Evolutionary conservation across 2,329 filamentous ascomycete genomes (phyloP), one percentile per base, ranked within the genome.

Genomic region (Ophiognomonia clavigignenti-juglandacearum): DNA sequence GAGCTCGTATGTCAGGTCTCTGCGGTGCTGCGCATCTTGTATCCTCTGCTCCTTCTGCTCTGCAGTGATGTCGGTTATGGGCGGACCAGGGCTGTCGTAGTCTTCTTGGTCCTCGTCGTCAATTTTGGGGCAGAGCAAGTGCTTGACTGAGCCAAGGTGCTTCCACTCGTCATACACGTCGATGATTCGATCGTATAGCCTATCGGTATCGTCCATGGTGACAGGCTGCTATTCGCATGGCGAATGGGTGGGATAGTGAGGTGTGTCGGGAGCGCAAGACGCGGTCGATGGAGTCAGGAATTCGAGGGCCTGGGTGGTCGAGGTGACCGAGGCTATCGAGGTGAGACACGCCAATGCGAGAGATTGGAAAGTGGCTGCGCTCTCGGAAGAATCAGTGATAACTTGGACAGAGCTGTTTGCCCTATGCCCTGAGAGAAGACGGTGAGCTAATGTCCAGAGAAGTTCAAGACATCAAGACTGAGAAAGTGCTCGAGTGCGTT

Each of bases 71-170:
- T 70, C 72, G 13, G 69, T 65, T 14, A 76, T 73, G 3, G 68
- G 66, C 5, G 66, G 61, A 36, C 69, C 62, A 4, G 67, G 68
- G 51, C 82, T 74, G 19, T 83, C 74, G 64, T 88, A 88, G 57
- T 83, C 75, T 53, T 80, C 76, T 18, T 64, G 63, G 52, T 89
- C 86, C 2, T 85, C 77, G 39, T 82, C 76, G 55, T 72, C 67
- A 47, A 79, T 64, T 51, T 78, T 80, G 2, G 86, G 83, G 52
- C 86, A 90, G 50, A 88, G 77, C 43, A 88, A 71, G 58, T 90
- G 86, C 20, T 72, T 66, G 13, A 75, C 65, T n/a, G 62, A 35
- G 3, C 70, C 67, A n/a, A 76, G 64, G 8, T 34, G 26, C 19
- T 39, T 26, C 50, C 46, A 52, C 23, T 52, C 46, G 24, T 43